phyloP scores from a whole-genome alignment of 1,284 basidiomycete species.

The Pseudozyma sp. region DNA sequence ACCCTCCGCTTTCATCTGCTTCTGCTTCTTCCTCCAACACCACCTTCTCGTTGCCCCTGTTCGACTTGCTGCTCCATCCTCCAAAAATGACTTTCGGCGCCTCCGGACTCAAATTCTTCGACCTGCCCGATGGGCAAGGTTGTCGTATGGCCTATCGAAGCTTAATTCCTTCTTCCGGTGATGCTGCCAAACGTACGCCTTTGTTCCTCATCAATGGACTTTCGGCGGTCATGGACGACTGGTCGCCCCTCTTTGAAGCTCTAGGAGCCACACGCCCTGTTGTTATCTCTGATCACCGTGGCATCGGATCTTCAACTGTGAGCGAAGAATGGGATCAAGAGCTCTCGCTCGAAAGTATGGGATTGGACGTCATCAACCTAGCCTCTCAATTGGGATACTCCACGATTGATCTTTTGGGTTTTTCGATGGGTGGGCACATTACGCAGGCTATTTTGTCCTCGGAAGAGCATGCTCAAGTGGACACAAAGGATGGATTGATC shows the following conservation, averaged over 20 bases:
- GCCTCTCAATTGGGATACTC: constrained; percentile 35
- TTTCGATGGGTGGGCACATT: constrained; percentile 66
- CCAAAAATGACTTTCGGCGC: background rate
- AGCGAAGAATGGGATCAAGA: constrained; percentile 50
- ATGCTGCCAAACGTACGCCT: constrained; percentile 20
- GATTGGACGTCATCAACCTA: constrained; percentile 55
- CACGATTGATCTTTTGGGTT: constrained; percentile 59
- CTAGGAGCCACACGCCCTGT: constrained; percentile 47
- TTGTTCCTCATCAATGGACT: constrained; percentile 65
- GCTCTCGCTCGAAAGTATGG: constrained; percentile 57
- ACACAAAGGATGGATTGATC: background rate
- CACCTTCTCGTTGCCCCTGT: too few species aligned
- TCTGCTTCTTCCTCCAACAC: background rate
- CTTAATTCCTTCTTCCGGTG: constrained; percentile 5
- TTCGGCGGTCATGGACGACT: constrained; percentile 64
- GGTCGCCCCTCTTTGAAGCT: constrained; percentile 55
- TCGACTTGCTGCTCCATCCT: too few species aligned
- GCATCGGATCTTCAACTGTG: constrained; percentile 55
- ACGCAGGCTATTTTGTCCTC: constrained; percentile 54
- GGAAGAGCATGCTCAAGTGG: background rate
- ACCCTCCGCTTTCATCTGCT: too few species aligned
- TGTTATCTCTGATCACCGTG: constrained; percentile 63
- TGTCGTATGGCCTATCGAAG: constrained; percentile 49
- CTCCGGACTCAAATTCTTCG: constrained; percentile 15
- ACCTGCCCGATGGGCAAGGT: constrained; percentile 15